Percentiles rank a stretch among this genome's conserved stretches.
phyloP scores from a whole-genome alignment of 2,329 filamentous ascomycete species.

The Ambrosiella beaveri region DNA sequence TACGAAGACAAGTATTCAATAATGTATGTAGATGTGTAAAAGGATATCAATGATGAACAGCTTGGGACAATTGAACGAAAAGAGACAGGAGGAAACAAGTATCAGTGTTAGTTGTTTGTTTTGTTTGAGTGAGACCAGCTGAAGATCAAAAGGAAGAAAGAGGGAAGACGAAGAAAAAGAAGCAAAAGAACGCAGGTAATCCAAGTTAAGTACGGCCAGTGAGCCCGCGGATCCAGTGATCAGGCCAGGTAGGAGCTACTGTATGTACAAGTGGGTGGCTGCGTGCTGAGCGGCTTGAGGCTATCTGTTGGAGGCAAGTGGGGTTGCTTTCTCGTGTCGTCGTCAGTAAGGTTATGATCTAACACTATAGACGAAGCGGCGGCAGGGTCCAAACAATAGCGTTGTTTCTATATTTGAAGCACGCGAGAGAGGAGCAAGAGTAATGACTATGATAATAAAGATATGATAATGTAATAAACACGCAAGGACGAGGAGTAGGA shows the following conservation, averaged over 20 bases:
- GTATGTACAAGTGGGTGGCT: background rate
- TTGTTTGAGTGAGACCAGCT: slow-evolving; percentile 36
- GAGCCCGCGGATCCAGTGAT: background rate
- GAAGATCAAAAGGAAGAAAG: slow-evolving; percentile 27
- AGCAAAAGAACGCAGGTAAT: background rate
- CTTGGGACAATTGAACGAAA: slow-evolving; percentile 16
- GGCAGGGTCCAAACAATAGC: background rate
- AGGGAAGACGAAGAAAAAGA: slow-evolving; percentile 17
- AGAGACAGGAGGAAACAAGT: slow-evolving; percentile 22
- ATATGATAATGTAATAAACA: background rate
- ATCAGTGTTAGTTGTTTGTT: slow-evolving; percentile 17
- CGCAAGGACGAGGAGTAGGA: background rate
- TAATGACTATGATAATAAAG: background rate
- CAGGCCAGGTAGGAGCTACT: background rate
- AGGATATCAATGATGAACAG: slow-evolving; percentile 5
- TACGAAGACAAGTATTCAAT: background rate
- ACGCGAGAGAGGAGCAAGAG: background rate
- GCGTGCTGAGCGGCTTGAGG: background rate
- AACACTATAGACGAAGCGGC: background rate
- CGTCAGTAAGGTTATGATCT: too few species aligned
- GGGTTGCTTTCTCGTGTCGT: background rate
- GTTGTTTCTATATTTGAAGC: background rate
- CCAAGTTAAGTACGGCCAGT: background rate
- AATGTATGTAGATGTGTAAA: background rate
- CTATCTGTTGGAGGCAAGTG: background rate